Evolutionary conservation across 768 basidiomycete genomes (phyloP).

Genomic region (Krasilnikovozyma curviuscula): DNA sequence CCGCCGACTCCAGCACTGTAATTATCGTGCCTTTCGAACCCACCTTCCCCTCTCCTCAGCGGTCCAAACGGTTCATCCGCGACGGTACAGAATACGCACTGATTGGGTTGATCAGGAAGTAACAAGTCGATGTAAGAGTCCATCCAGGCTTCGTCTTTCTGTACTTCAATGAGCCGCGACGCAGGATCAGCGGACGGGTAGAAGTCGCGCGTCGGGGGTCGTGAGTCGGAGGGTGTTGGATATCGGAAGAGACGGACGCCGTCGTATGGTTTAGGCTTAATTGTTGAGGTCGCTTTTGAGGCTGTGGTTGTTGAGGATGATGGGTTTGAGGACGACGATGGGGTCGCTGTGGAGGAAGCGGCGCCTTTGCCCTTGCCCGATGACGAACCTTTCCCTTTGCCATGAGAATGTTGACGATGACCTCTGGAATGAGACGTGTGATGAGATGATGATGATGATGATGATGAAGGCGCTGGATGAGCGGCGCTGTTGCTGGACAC

Average conservation of each 20-base stretch:
- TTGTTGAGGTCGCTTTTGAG: background rate
- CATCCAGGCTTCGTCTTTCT: constrained; percentile 17
- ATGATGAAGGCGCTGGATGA: background rate
- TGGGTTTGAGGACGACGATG: background rate
- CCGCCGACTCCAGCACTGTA: constrained; percentile 24
- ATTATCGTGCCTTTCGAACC: constrained; percentile 18
- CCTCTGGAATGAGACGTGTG: background rate
- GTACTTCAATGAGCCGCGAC: constrained; percentile 17
- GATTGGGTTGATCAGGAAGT: constrained; percentile 15
- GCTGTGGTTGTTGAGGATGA: background rate
- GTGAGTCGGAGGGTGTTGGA: constrained; percentile 16
- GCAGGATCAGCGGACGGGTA: background rate
- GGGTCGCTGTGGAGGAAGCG: background rate
- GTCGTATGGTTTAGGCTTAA: constrained; percentile 17
- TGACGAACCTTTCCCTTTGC: background rate
- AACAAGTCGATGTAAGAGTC: constrained; percentile 16
- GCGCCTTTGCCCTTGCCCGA: constrained; percentile 6
- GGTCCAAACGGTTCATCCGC: constrained; percentile 1
- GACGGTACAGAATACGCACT: constrained; percentile 3
- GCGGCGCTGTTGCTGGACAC: too few relatives aligned
- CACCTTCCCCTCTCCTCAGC: constrained; percentile 11
- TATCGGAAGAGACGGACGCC: constrained; percentile 23
- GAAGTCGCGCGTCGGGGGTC: background rate
- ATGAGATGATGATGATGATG: background rate
- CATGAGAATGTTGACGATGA: constrained; percentile 7